phyloP scores from a whole-genome alignment of 768 basidiomycete species.

The Kwoniella botswanensis region DNA sequence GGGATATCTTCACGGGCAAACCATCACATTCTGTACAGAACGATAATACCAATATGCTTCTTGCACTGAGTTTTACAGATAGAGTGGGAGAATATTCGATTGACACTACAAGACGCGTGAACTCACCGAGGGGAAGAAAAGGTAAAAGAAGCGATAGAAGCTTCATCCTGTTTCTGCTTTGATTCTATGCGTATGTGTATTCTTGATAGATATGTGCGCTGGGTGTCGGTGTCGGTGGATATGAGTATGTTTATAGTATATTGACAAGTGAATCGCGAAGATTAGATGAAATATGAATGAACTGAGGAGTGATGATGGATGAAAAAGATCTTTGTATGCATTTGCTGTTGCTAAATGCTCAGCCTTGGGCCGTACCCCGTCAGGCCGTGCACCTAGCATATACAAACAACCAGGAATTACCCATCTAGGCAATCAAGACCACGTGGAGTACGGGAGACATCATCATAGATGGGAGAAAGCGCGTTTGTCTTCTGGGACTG shows the following conservation, averaged over 20 bases:
- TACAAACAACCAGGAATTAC: conserved; percentile 4
- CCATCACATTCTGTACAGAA: too few relatives aligned
- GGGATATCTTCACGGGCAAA: too few relatives aligned
- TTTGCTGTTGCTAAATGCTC: not conserved
- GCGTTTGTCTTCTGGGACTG: conserved; percentile 6
- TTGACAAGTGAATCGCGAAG: not conserved
- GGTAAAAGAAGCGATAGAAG: conserved; percentile 21
- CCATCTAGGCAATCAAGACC: not conserved
- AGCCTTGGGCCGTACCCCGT: conserved; percentile 11
- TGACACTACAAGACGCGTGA: not conserved
- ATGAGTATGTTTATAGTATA: not conserved
- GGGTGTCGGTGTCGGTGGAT: not conserved
- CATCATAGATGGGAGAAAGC: not conserved
- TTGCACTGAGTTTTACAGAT: too few relatives aligned
- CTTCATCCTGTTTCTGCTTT: conserved; percentile 17
- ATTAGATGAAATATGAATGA: not conserved
- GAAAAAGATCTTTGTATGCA: not conserved
- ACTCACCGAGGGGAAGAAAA: conserved; percentile 16
- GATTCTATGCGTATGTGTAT: not conserved
- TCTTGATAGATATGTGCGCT: not conserved
- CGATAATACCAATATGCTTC: too few relatives aligned
- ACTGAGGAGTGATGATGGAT: not conserved
- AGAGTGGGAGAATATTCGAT: too few relatives aligned
- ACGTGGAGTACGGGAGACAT: not conserved
- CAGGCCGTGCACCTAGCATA: not conserved